A percentile compares a stretch with the other conserved stretches of the same genome.
Evolutionary conservation across 768 basidiomycete genomes (phyloP).

Genomic region (Auricularia auricula-judae): DNA sequence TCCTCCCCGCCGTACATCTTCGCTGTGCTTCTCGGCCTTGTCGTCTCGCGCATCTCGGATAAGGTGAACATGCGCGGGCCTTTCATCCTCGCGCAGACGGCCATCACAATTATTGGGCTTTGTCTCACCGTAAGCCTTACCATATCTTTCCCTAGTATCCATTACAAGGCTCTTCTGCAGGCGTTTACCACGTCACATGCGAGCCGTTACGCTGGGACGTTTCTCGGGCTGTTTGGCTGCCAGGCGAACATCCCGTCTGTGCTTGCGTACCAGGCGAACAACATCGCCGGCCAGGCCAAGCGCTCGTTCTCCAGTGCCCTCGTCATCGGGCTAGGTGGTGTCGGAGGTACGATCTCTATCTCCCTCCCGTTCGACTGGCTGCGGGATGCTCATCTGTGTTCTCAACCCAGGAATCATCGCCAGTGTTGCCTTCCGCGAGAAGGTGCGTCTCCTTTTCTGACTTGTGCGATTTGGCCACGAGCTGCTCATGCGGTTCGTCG

Average conservation of each 20-base stretch:
- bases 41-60: conserved; percentile 12
- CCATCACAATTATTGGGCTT: conserved; percentile 13
- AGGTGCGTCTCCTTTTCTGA: not conserved
- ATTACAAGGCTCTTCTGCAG: not conserved
- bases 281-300: conserved; percentile 13
- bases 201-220: conserved; percentile 2
- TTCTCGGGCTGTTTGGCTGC: conserved; percentile 4
- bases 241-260: not conserved
- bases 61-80: conserved; percentile 13
- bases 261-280: conserved; percentile 11
- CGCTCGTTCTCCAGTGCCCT: conserved; percentile 13
- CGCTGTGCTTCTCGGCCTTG: conserved; percentile 13
- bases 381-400: too few relatives aligned
- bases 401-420: conserved; percentile 9
- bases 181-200: not conserved
- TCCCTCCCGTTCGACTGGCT: too few relatives aligned
- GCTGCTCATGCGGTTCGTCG: not conserved
- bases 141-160: too few relatives aligned
- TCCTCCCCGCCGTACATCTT: conserved; percentile 16
- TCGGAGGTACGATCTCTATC: conserved; percentile 8
- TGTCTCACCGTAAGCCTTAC: conserved; percentile 3
- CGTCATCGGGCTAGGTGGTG: conserved; percentile 12
- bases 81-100: conserved; percentile 13
- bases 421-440: conserved; percentile 4
- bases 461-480: not conserved